Evolutionary conservation across 352 stramenopile species (phyloP), one percentile per base, ranked within the genome.

Genomic region (Globisporangium viniferum): DNA sequence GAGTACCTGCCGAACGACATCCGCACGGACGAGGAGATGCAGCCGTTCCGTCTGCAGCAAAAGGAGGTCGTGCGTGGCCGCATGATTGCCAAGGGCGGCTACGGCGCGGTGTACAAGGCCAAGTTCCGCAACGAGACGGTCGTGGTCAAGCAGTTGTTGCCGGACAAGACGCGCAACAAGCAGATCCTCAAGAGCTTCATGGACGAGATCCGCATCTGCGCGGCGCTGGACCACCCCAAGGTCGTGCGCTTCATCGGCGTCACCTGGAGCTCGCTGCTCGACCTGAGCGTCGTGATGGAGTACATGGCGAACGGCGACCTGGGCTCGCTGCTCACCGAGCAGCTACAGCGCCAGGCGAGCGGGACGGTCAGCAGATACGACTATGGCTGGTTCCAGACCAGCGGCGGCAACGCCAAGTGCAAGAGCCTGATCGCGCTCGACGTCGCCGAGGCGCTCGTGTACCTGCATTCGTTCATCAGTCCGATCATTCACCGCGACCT

Each of bases 401-500:
- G 35, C 49, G 49, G 49, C 49, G 31, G n/a, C 15, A 27, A 7
- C 20, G 18, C 36, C 36, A 66, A 66, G 31, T 71, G 59, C 63
- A 91, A 91, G 64, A 60, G 75, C 18, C 57, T 75, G 36, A 51
- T 87, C 3, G 77, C 80, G 4, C 69, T 79, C 15, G 78, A 89
- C 49, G 74, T 89, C 8, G 74, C 77, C n/a, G 77, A 85, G 61
- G 77, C 75, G 57, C 68, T 86, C 2, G 76, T 79, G n/a, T 86
- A 86, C 24, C 24, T 86, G 20, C 76, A 86, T 18, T 89, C 79
- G 61, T 87, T 89, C 75, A 48, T 64, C 35, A 65, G 57, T 24
- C 77, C 80, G 68, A 82, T 96, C 66, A 93, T 96, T 68, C 87
- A 94, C 71, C 84, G 86, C 29, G 84, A 93, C 68, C 77, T 94